Evolutionary conservation across 2,329 filamentous ascomycete genomes (phyloP), one percentile per base, ranked within the genome.

Genomic region (Aureobasidium subglaciale): DNA sequence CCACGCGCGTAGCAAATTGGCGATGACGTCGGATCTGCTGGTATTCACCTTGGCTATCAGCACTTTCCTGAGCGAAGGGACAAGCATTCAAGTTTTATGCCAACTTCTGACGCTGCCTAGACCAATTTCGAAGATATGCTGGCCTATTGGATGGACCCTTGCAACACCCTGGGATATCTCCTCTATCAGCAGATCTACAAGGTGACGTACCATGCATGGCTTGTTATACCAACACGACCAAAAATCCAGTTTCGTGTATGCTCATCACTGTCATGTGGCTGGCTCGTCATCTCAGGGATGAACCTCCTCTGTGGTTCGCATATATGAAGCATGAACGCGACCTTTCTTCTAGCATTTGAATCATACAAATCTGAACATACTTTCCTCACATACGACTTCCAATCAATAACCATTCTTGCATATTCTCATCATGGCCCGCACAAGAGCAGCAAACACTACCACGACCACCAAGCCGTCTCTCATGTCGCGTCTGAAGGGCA

Each of bases 401-500:
- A 27, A 35, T 18, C 32, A 15, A 50, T 15, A 10, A 41, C 11
- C 2, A 24, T 34, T 4, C 22, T 37, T 25, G 18, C 30, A 55
- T n/a, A n/a, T 37, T 20, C 11, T n/a, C 27, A 55, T 22, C 22
- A 55, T 55, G 50, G 50, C 50, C 22, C 22, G 32, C 32, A 55
- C 50, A 29, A 43, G 50, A 43, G 16, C 50, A 35, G 50, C 50
- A 37, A 55, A 55, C 29, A 55, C 29, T 35, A 59, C 59, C 20
- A 70, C 70, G 59, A 71, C 72, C 41, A 66, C 71, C 37, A 73
- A 77, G 58, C 78, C 79, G 16, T 75, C 74, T 32, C 70, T 84
- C 43, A 77, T 82, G 71, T 77, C 76, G 52, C 76, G 79, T 55
- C 75, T 83, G 13, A 75, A 75, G 45, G 70, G 65, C 37, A 65